phyloP scores from a whole-genome alignment of 345 rosid genomes.

The Rubroshorea leprosula region DNA sequence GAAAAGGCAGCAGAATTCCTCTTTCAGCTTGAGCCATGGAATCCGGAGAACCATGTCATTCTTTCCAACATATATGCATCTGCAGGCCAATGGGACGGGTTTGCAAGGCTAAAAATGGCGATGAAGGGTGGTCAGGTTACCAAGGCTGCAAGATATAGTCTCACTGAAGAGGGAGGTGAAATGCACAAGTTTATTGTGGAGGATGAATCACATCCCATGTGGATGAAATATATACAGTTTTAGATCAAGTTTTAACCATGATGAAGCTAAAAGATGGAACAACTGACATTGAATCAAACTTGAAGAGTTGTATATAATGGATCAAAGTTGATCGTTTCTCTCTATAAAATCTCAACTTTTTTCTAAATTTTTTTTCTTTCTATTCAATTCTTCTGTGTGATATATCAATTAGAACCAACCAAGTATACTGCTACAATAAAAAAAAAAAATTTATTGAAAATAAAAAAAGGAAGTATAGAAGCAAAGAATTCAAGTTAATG shows the following conservation, averaged over 20 bases:
- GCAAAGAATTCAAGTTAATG: conserved; percentile 15
- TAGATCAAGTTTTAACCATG: conserved; percentile 30
- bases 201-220: conserved; percentile 54
- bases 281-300: conserved; percentile 26
- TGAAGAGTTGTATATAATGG: conserved; percentile 23
- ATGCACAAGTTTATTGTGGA: conserved; percentile 64
- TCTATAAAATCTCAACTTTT: too few species aligned
- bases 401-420: neutral
- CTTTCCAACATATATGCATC: conserved; percentile 69
- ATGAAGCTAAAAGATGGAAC: conserved; percentile 33
- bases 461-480: too few species aligned
- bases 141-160: conserved; percentile 73
- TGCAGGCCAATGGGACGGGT: conserved; percentile 55
- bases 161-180: conserved; percentile 52
- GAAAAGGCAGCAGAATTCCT: conserved; percentile 63
- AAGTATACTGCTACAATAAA: neutral
- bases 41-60: conserved; percentile 71
- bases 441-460: too few species aligned
- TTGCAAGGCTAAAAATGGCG: conserved; percentile 57
- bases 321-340: too few species aligned
- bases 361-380: too few species aligned
- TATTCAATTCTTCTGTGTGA: neutral
- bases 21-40: conserved; percentile 66
- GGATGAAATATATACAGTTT: conserved; percentile 41
- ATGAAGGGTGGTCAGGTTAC: conserved; percentile 55